Conservation (phyloP, 352 stramenopile species). For the Plasmopara viticola region DNA sequence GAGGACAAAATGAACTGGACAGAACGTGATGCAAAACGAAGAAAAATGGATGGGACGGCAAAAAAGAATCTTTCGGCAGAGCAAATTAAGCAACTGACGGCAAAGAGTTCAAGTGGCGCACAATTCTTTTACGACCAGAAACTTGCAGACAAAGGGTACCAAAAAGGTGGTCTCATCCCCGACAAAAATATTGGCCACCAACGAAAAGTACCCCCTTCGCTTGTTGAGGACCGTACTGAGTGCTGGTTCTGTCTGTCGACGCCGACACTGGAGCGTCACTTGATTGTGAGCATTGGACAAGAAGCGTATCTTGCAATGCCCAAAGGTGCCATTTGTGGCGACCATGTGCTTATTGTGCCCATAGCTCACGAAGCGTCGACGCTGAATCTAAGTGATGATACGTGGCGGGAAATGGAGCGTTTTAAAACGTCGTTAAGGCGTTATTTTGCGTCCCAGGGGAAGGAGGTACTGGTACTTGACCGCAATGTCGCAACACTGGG, state of each 20-base stretch:
- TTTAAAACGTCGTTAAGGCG: constrained; percentile 57
- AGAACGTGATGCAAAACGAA: constrained; percentile 35
- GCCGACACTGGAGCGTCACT: constrained; percentile 65
- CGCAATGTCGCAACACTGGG: constrained; percentile 71
- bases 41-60: constrained; percentile 23
- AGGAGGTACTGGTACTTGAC: constrained; percentile 72
- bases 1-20: constrained; percentile 17
- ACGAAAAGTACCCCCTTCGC: not conserved
- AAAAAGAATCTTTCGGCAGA: constrained; percentile 37
- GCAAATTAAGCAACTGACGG: constrained; percentile 58
- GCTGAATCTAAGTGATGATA: constrained; percentile 34
- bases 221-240: constrained; percentile 54
- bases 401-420: constrained; percentile 48
- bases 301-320: constrained; percentile 77
- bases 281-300: constrained; percentile 78
- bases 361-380: constrained; percentile 69
- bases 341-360: constrained; percentile 73
- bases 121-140: constrained; percentile 81
- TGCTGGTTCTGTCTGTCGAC: constrained; percentile 84
- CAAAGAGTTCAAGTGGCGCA: constrained; percentile 26
- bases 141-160: constrained; percentile 47
- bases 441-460: constrained; percentile 59
- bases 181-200: constrained; percentile 18
- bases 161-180: constrained; percentile 32
- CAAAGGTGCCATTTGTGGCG: constrained; percentile 69